Percentiles rank a stretch among this genome's conserved stretches.
phyloP scores from a whole-genome alignment of 495 filamentous ascomycete genomes.

The Lichina pygmaea region DNA sequence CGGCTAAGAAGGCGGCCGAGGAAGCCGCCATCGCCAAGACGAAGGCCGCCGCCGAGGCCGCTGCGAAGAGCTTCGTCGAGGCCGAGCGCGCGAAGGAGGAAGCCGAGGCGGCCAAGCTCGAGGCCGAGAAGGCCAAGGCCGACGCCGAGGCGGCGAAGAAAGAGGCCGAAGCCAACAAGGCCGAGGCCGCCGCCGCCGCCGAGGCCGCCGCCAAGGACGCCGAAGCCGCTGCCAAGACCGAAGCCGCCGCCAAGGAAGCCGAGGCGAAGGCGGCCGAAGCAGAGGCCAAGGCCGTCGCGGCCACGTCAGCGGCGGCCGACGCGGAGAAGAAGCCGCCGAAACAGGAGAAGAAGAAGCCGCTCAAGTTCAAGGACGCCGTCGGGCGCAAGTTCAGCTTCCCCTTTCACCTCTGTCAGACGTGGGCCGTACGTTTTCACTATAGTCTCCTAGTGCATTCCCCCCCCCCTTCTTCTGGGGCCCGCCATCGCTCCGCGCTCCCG shows the following conservation, averaged over 20 bases:
- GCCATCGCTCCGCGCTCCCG: neutral
- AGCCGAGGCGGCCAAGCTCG: neutral
- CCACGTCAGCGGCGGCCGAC: slow-evolving; percentile 12
- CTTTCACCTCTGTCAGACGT: slow-evolving; percentile 35
- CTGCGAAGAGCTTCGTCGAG: slow-evolving; percentile 3
- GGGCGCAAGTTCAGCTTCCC: slow-evolving; percentile 37
- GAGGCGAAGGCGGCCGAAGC: slow-evolving; percentile 6
- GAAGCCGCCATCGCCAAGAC: slow-evolving; percentile 8
- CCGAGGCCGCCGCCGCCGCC: neutral
- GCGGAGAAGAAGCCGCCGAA: slow-evolving; percentile 20
- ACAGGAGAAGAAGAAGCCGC: slow-evolving; percentile 22
- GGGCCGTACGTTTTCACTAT: slow-evolving; percentile 21
- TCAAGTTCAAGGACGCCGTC: slow-evolving; percentile 41
- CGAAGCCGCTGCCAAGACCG: slow-evolving; percentile 1
- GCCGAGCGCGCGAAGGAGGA: slow-evolving; percentile 1
- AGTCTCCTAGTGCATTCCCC: neutral
- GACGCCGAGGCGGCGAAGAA: slow-evolving; percentile 1
- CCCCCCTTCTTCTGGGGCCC: neutral
- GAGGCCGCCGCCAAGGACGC: slow-evolving; percentile 7
- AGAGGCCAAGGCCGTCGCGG: slow-evolving; percentile 9
- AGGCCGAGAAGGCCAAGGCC: slow-evolving; percentile 1
- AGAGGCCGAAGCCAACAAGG: neutral
- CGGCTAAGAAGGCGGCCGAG: slow-evolving; percentile 13
- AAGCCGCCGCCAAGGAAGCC: slow-evolving; percentile 6
- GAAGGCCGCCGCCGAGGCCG: slow-evolving; percentile 4